Evolutionary conservation across 2,329 filamentous ascomycete genomes (phyloP), one percentile per base, ranked within the genome.

Genomic region (Rachicladosporium sp.): DNA sequence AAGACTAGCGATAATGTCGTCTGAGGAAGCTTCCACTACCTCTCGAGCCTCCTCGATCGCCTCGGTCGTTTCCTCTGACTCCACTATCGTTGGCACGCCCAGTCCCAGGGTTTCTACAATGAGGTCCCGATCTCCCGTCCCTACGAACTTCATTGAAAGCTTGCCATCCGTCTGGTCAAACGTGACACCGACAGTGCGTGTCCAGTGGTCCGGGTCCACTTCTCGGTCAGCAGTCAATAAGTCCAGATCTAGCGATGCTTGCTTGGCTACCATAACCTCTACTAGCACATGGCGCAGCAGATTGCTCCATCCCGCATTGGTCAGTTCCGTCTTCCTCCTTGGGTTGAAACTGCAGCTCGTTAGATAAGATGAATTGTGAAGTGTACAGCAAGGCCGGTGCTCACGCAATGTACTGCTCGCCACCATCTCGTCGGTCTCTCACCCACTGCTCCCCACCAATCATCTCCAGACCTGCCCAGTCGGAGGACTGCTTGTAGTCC

Each of bases 221-320:
- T 33, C 31, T 10, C 37, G 33, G 30, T 61, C 48, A 11, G 59
- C 49, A 44, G 57, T 62, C n/a, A 62, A 47, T 33, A 56, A 49
- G 10, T 52, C 46, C 10, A 50, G 37, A 27, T 48, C 44, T 13
- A 58, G 63, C 34, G 62, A 66, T 38, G 64, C 59, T 47, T 63
- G 53, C 43, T 61, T 60, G 53, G 75, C 55, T 3, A 71, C 57
- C 43, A 69, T 67, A 4, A 74, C 57, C 51, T 80, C 75, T 4
- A 78, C 67, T 8, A 73, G 60, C 3, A 74, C 68, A 44, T 72
- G 67, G 45, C 73, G 71, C 31, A 78, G 64, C 15, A 57, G 31
- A 31, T 27, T 68, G 63, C 33, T 52, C 57, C 31, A 60, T 50
- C 40, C 67, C 21, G 62, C 53, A 5, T 58, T 51, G 7, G 49